Percentiles rank a stretch among this genome's conserved stretches.
These are phyloP conservation scores for Plasmodium fragile DNA, from an alignment of 169 alveolate species.

Conservation along the genomic window DNA sequence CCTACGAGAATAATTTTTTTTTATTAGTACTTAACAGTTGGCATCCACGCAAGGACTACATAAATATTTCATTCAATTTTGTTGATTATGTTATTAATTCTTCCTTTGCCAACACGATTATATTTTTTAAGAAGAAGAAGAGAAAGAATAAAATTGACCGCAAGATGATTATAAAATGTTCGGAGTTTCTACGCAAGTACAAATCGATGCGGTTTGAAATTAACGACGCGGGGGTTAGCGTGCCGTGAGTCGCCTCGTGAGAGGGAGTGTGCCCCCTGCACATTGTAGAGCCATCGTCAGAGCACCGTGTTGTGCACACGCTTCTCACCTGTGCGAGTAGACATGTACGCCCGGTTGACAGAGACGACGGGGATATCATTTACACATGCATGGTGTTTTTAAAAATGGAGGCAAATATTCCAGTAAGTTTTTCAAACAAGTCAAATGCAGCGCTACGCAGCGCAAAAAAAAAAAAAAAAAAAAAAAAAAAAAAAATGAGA, in stretches of 20 bases:
- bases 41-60: constrained; percentile 4
- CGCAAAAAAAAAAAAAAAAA: not conserved
- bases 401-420: not conserved
- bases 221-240: constrained; percentile 10
- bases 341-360: not conserved
- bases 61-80: not conserved
- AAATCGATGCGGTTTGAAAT: constrained; percentile 37
- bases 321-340: not conserved
- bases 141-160: constrained; percentile 2
- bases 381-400: not conserved
- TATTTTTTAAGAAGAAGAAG: constrained; percentile 19
- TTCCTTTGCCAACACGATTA: constrained; percentile 35
- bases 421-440: not conserved
- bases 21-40: constrained; percentile 37
- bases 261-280: not conserved
- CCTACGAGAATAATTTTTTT: constrained; percentile 42
- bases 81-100: constrained; percentile 18
- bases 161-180: constrained; percentile 14
- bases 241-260: not conserved
- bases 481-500: not conserved
- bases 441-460: not conserved
- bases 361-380: not conserved
- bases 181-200: constrained; percentile 43
- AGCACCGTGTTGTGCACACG: not conserved
- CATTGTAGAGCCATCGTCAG: not conserved